phyloP scores from a whole-genome alignment of 2,329 filamentous ascomycete species.

The Trichoderma sp. region DNA sequence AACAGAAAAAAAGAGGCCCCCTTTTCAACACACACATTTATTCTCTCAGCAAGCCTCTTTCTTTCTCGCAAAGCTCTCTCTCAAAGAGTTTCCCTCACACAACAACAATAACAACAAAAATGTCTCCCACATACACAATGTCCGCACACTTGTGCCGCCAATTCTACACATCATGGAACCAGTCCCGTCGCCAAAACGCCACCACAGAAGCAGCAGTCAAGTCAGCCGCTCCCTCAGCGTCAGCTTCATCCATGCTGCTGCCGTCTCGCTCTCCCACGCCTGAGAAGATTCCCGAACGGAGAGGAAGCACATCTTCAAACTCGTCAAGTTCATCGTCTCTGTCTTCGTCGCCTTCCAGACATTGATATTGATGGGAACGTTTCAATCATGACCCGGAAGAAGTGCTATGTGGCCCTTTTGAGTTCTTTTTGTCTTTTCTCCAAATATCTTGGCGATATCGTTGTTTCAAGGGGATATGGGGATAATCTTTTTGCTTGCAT shows the following conservation, averaged over 20 bases:
- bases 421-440: neutral
- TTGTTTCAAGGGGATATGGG: neutral
- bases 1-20: neutral
- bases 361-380: conserved; percentile 3
- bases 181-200: conserved; percentile 49
- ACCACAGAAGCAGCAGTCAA: neutral
- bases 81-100: neutral
- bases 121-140: conserved; percentile 65
- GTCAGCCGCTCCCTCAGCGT: conserved; percentile 31
- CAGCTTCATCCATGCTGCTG: conserved; percentile 16
- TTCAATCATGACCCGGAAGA: neutral
- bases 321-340: conserved; percentile 4
- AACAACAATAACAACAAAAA: conserved; percentile 42
- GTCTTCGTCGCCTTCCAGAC: conserved; percentile 4
- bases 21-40: neutral
- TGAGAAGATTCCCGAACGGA: conserved; percentile 49
- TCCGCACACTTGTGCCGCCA: conserved; percentile 64
- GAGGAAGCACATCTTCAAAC: conserved; percentile 32
- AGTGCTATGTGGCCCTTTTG: neutral
- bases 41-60: neutral
- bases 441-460: neutral
- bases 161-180: conserved; percentile 62
- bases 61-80: neutral
- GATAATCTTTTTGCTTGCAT: neutral
- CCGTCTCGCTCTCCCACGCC: conserved; percentile 39